Evolutionary conservation across 2,329 filamentous ascomycete species (phyloP).

Genomic region (Alternaria brassicae): DNA sequence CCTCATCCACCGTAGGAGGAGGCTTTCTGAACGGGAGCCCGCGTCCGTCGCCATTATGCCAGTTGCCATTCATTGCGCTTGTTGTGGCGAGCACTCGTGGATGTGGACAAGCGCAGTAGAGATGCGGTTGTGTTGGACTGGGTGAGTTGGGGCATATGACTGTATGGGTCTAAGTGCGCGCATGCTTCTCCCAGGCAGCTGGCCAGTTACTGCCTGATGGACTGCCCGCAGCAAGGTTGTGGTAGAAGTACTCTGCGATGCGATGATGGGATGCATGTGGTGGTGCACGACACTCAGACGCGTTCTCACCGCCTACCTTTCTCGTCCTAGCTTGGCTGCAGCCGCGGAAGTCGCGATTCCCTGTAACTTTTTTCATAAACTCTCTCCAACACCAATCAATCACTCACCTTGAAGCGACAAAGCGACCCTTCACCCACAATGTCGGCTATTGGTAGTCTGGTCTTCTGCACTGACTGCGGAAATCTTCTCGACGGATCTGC

Average conservation of each 20-base stretch:
- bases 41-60: constrained; percentile 44
- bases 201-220: background rate
- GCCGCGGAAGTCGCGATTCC: constrained; percentile 26
- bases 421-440: constrained; percentile 58
- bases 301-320: constrained; percentile 39
- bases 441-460: constrained; percentile 87
- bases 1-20: constrained; percentile 70
- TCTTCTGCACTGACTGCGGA: constrained; percentile 93
- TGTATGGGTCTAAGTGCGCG: constrained; percentile 21
- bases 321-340: constrained; percentile 21
- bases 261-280: constrained; percentile 11
- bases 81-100: constrained; percentile 12
- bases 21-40: constrained; percentile 47
- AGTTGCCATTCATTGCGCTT: constrained; percentile 39
- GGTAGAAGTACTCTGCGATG: constrained; percentile 4
- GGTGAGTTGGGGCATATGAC: background rate
- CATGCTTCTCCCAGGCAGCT: constrained; percentile 15
- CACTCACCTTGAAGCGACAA: constrained; percentile 1
- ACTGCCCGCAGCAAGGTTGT: background rate
- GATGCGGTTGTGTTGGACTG: constrained; percentile 4
- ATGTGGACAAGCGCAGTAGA: constrained; percentile 1
- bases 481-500: constrained; percentile 85
- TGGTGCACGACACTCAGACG: constrained; percentile 17
- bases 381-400: constrained; percentile 5
- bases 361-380: constrained; percentile 29